These are phyloP conservation scores for Closterium sp. DNA, from an alignment of 139 green algal species.

Conservation along the genomic window DNA sequence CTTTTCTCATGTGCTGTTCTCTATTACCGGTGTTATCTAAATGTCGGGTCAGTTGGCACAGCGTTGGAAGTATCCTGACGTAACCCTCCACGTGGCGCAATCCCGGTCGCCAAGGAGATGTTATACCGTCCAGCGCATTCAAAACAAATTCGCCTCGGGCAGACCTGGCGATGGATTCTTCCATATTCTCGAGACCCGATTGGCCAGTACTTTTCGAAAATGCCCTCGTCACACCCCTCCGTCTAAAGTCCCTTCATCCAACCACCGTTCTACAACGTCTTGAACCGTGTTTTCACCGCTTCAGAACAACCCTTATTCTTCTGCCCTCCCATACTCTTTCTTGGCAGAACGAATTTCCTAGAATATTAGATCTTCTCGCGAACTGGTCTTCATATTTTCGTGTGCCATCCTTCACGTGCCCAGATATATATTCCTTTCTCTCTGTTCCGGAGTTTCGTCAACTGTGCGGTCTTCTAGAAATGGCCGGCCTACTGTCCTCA, in stretches of 20 bases:
- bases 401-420: too few relatives aligned
- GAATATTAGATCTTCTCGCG: too few relatives aligned
- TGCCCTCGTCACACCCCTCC: background rate
- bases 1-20: too few relatives aligned
- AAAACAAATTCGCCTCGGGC: too few relatives aligned
- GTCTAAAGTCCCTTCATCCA: too few relatives aligned
- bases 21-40: background rate
- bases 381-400: too few relatives aligned
- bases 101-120: background rate
- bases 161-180: background rate
- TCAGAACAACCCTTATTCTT: too few relatives aligned
- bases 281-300: too few relatives aligned
- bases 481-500: background rate
- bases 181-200: background rate
- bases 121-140: background rate
- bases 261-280: background rate
- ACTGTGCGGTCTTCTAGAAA: background rate
- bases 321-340: too few relatives aligned
- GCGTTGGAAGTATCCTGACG: background rate
- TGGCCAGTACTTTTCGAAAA: background rate
- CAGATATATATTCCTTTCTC: too few relatives aligned
- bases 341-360: too few relatives aligned
- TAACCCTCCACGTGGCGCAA: background rate
- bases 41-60: background rate
- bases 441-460: too few relatives aligned